Conservation (phyloP, 352 stramenopile species). For the Globisporangium carolinianum region DNA sequence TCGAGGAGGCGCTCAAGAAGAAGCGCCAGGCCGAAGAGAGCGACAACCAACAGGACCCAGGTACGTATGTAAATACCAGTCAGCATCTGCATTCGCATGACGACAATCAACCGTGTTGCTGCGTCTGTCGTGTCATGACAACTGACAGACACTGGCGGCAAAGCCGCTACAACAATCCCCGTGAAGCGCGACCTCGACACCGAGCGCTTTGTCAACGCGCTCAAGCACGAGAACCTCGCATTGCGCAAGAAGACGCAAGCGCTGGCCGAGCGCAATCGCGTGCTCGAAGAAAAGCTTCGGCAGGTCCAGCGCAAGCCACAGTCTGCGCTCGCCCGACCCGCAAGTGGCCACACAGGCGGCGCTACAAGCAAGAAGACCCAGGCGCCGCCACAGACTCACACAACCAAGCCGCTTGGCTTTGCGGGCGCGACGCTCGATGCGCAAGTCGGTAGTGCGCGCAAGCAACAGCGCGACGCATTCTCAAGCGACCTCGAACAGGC, state of each 20-base stretch:
- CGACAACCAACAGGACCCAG: constrained; percentile 55
- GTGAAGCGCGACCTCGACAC: constrained; percentile 62
- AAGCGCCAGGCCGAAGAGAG: constrained; percentile 38
- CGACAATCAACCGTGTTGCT: not conserved
- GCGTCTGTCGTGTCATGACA: not conserved
- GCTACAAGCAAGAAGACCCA: constrained; percentile 7
- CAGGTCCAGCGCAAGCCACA: constrained; percentile 20
- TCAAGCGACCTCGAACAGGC: constrained; percentile 57
- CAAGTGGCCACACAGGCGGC: not conserved
- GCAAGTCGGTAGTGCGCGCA: constrained; percentile 38
- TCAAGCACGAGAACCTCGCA: constrained; percentile 69
- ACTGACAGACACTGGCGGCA: constrained; percentile 23
- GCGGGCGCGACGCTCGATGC: constrained; percentile 23
- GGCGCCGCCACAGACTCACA: not conserved
- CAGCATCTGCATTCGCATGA: not conserved
- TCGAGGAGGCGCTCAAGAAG: constrained; percentile 81
- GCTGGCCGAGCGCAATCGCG: constrained; percentile 63
- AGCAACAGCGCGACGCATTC: constrained; percentile 42
- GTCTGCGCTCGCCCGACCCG: not conserved
- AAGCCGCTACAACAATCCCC: constrained; percentile 13
- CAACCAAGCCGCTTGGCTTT: constrained; percentile 14
- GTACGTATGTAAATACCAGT: constrained; percentile 10
- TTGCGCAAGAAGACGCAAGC: constrained; percentile 71
- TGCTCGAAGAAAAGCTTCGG: constrained; percentile 49
- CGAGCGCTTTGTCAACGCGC: constrained; percentile 72